Evolutionary conservation across 2,329 filamentous ascomycete species (phyloP).

Genomic region (Sclerotinia sclerotiorum): DNA sequence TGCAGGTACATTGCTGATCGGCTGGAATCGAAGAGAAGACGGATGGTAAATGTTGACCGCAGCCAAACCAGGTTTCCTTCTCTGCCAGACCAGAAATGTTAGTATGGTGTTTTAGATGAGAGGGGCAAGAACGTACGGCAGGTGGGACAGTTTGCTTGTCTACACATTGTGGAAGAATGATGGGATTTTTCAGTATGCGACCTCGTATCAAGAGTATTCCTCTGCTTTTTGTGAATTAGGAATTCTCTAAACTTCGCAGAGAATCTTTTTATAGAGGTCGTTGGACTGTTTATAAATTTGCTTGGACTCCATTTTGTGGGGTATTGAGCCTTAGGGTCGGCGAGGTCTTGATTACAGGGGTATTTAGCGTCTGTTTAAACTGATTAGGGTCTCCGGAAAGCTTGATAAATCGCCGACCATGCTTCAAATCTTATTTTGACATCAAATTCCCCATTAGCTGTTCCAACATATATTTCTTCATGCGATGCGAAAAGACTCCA

Average conservation of each 20-base stretch:
- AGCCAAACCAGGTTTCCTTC: slow-evolving; percentile 55
- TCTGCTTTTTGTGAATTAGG: neutral
- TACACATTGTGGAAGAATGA: slow-evolving; percentile 48
- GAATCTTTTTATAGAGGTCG: neutral
- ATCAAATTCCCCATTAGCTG: neutral
- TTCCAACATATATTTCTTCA: too few species aligned
- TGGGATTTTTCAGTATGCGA: neutral
- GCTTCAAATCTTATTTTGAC: neutral
- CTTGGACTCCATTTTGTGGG: slow-evolving; percentile 8
- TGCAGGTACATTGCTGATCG: slow-evolving; percentile 55
- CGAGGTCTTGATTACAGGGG: neutral
- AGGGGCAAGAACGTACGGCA: slow-evolving; percentile 47
- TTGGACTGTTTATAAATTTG: neutral
- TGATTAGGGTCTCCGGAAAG: neutral
- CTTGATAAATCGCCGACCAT: neutral
- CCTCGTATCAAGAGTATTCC: neutral
- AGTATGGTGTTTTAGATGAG: slow-evolving; percentile 20
- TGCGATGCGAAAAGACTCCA: too few species aligned
- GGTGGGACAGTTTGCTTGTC: slow-evolving; percentile 49
- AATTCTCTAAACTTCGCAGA: neutral
- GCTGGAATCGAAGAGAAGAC: slow-evolving; percentile 54
- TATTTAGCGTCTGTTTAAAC: neutral
- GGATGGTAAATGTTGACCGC: slow-evolving; percentile 50
- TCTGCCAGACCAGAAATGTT: slow-evolving; percentile 40
- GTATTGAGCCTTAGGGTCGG: neutral